Conservation (phyloP, 2,329 filamentous ascomycete species). For the Neonectria hederae region DNA sequence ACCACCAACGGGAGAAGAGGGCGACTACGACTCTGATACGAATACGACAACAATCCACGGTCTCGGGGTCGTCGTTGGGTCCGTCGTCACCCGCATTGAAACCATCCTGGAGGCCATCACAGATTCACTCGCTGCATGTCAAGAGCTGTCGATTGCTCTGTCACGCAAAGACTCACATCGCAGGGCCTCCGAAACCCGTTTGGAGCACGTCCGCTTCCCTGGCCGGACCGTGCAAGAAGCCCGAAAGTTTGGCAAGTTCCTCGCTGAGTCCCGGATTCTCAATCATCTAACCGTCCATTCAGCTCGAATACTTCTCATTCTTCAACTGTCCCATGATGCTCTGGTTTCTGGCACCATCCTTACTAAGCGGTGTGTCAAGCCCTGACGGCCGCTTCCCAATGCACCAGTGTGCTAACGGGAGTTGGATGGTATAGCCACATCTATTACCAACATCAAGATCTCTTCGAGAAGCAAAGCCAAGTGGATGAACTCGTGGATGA, state of each 20-base stretch:
- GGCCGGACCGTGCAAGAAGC: slow-evolving; percentile 58
- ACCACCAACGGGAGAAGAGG: slow-evolving; percentile 8
- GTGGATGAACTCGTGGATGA: slow-evolving; percentile 81
- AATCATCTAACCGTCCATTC: background rate
- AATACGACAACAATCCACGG: slow-evolving; percentile 30
- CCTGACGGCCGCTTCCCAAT: background rate
- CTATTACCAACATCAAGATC: slow-evolving; percentile 78
- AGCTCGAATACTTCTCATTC: slow-evolving; percentile 67
- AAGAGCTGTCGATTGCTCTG: slow-evolving; percentile 44
- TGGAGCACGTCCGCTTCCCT: slow-evolving; percentile 54
- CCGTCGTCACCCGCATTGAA: slow-evolving; percentile 50
- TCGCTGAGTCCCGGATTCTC: background rate
- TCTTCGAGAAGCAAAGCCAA: slow-evolving; percentile 74
- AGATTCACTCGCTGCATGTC: slow-evolving; percentile 37
- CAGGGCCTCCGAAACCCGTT: slow-evolving; percentile 12
- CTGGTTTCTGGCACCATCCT: slow-evolving; percentile 63
- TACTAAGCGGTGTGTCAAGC: slow-evolving; percentile 65
- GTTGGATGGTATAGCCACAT: slow-evolving; percentile 67
- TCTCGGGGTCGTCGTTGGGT: slow-evolving; percentile 30
- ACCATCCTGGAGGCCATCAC: slow-evolving; percentile 45
- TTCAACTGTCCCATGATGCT: slow-evolving; percentile 69
- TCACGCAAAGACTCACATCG: slow-evolving; percentile 32
- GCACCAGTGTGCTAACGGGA: background rate
- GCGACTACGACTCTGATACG: slow-evolving; percentile 29
- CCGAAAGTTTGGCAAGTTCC: slow-evolving; percentile 59